Conservation (phyloP, 768 basidiomycete genomes). For the Lentinula lateritia region DNA sequence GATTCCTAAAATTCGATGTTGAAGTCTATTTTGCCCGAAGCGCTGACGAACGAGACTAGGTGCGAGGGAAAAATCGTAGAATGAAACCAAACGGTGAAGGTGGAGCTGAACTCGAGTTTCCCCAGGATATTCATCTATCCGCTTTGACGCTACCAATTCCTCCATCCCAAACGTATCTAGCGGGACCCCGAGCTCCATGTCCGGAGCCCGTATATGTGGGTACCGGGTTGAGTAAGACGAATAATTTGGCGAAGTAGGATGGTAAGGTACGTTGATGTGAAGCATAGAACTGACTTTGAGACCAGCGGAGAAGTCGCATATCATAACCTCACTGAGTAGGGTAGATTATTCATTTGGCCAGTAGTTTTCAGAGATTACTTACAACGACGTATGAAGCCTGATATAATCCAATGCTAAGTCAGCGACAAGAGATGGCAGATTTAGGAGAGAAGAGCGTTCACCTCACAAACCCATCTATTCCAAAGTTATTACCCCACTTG, state of each 20-base stretch:
- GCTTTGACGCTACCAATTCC: constrained; percentile 16
- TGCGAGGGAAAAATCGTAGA: constrained; percentile 26
- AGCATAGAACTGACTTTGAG: constrained; percentile 17
- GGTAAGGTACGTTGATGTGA: constrained; percentile 8
- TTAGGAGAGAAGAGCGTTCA: background rate
- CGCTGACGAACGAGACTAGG: constrained; percentile 24
- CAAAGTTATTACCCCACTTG: constrained; percentile 23
- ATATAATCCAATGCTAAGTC: no score
- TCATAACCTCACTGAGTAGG: constrained; percentile 26
- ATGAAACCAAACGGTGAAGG: constrained; percentile 25
- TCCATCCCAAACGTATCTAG: background rate
- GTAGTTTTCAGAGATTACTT: background rate
- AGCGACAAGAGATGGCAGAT: background rate
- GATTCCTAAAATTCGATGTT: constrained; percentile 24
- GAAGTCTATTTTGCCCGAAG: constrained; percentile 18
- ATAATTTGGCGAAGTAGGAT: background rate
- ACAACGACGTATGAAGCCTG: constrained; percentile 3
- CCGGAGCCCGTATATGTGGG: background rate
- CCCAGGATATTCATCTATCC: constrained; percentile 27
- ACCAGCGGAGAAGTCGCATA: constrained; percentile 26
- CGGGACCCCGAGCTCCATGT: constrained; percentile 6
- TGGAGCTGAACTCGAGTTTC: constrained; percentile 27
- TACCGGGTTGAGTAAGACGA: background rate
- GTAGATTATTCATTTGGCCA: background rate
- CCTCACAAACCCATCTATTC: constrained; percentile 29